Evolutionary conservation across 2,329 filamentous ascomycete genomes (phyloP).

Genomic region (Fusarium scirpi): DNA sequence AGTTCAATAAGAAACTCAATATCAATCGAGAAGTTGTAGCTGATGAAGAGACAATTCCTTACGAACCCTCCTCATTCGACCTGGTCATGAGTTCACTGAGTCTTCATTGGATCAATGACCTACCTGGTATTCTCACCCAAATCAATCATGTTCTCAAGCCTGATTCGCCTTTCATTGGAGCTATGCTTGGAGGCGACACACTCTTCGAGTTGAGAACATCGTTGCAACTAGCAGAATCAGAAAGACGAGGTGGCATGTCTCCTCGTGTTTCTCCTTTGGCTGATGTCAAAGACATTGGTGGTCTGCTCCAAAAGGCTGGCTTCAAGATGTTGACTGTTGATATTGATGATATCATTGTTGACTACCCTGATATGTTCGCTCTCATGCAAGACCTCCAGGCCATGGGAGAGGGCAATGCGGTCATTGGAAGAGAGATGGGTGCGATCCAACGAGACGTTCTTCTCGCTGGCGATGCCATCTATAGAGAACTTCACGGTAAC

Average conservation of each 20-base stretch:
- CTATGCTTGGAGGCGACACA: slow-evolving; percentile 96
- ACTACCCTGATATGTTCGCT: slow-evolving; percentile 89
- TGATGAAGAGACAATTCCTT: slow-evolving; percentile 81
- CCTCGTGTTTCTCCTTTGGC: slow-evolving; percentile 92
- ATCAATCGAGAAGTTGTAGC: slow-evolving; percentile 81
- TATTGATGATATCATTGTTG: slow-evolving; percentile 95
- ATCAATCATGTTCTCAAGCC: slow-evolving; percentile 90
- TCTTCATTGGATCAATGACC: slow-evolving; percentile 97
- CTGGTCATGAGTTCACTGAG: slow-evolving; percentile 89
- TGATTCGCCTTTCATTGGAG: slow-evolving; percentile 90
- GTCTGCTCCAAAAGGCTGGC: slow-evolving; percentile 84
- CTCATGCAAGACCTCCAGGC: slow-evolving; percentile 94
- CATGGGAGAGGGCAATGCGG: slow-evolving; percentile 95
- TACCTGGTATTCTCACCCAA: slow-evolving; percentile 85
- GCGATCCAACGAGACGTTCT: slow-evolving; percentile 84
- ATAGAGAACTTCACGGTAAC: slow-evolving; percentile 87
- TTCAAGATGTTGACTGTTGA: slow-evolving; percentile 98
- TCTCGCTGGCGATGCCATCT: slow-evolving; percentile 88
- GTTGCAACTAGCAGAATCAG: slow-evolving; percentile 90
- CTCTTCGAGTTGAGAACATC: slow-evolving; percentile 94
- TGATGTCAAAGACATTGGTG: slow-evolving; percentile 91
- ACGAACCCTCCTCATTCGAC: slow-evolving; percentile 82
- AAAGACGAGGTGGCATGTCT: slow-evolving; percentile 89
- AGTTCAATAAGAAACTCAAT: slow-evolving; percentile 79
- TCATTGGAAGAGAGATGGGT: slow-evolving; percentile 85